Base-by-base conservation (phyloP, 345 rosid genomes). In the Isatis tinctoria region DNA sequence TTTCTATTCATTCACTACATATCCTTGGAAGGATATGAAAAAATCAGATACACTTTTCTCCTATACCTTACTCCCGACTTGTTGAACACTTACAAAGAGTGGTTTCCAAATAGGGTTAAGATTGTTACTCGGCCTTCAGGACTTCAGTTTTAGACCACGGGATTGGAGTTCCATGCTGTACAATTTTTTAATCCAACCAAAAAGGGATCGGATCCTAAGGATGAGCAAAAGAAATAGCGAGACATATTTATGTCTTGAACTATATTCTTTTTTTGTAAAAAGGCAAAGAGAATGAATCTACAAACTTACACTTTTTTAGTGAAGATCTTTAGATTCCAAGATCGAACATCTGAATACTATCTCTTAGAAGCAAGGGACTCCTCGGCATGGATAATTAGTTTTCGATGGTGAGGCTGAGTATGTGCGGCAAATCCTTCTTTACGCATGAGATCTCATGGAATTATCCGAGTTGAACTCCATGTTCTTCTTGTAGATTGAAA, bases 61-160 rank as follows among this genome's bases (percentile, higher is more conserved):
- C 5, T 26, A 36, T 84, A 93, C 98, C 97, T 88, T 89, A 84
- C 92, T 88, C 74, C 95, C 95, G 52, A 90, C 88, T 84, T 90
- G 96, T 82, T 88, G 96, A 79, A 85, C 83, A 72, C 84, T 93
- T 78, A 93, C 75, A 82, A 78, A 86, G 53, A 93, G 61, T 57
- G 93, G 85, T 61, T 93, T 85, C 96, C 96, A 93, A 53, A 52
- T 67, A 62, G 97, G 98, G 69, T 78, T 83, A 48, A 67, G 79
- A 77, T 89, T 82, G 74, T 91, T 93, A n/a, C n/a, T n/a, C n/a
- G n/a, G n/a, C n/a, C 84, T 87, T 89, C 60, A 86, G 27, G 60
- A 89, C 96, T 83, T 93, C 97, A 63, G 98, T 89, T 82, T 89
- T 93, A 70, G 88, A 87, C 33, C 91, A 88, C 56, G 96, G 91